Conservation (phyloP, 2,329 filamentous ascomycete genomes). For the Nigrograna mackinnonii region DNA sequence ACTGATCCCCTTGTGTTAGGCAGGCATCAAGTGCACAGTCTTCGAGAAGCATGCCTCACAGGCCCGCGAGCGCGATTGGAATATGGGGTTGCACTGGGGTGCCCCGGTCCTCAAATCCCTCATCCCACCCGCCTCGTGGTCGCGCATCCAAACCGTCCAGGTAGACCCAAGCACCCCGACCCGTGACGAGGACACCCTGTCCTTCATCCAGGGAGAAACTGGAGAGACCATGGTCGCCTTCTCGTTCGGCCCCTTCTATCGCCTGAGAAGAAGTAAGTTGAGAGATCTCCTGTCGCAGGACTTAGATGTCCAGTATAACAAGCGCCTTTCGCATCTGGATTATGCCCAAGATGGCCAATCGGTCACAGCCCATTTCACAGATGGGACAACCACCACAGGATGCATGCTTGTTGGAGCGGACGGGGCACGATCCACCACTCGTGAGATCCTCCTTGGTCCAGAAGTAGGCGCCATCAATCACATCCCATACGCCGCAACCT, state of each 20-base stretch:
- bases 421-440: constrained; percentile 35
- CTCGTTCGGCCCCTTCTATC: constrained; percentile 38
- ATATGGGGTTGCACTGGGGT: constrained; percentile 67
- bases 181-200: constrained; percentile 35
- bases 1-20: constrained; percentile 16
- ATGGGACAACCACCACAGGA: constrained; percentile 33
- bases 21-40: constrained; percentile 50
- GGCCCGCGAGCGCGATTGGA: constrained; percentile 60
- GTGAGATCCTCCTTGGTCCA: constrained; percentile 31
- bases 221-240: constrained; percentile 38
- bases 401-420: constrained; percentile 42
- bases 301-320: constrained; percentile 41
- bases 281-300: constrained; percentile 29
- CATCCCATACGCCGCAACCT: constrained; percentile 50
- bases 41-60: constrained; percentile 60
- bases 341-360: constrained; percentile 32
- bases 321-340: constrained; percentile 39
- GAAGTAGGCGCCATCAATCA: constrained; percentile 33
- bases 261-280: constrained; percentile 38
- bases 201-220: constrained; percentile 38
- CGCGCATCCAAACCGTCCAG: constrained; percentile 51
- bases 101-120: constrained; percentile 56
- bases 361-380: constrained; percentile 39
- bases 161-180: constrained; percentile 55
- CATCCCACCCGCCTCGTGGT: constrained; percentile 57